These are phyloP conservation scores for Sugiyamaella mastotermitis DNA, from an alignment of 805 yeast species.

Conservation along the genomic window DNA sequence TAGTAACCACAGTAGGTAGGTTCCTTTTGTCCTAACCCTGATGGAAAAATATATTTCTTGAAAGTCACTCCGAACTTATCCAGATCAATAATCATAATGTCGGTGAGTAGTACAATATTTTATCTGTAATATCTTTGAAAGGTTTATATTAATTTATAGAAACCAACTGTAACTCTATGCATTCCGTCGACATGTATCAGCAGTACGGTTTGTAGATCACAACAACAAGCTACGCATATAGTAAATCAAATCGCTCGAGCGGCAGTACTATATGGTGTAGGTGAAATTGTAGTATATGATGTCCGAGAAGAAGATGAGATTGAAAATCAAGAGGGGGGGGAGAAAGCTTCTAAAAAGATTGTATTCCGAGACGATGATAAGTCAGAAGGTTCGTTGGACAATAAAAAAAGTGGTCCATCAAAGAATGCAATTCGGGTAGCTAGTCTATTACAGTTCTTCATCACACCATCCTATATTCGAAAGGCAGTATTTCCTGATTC, in stretches of 20 bases:
- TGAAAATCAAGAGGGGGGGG: neutral
- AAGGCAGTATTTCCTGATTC: slow-evolving; percentile 49
- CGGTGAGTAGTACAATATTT: too few species aligned
- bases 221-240: slow-evolving; percentile 67
- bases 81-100: too few species aligned
- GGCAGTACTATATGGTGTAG: slow-evolving; percentile 61
- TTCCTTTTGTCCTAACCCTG: too few species aligned
- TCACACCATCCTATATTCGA: slow-evolving; percentile 78
- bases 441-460: slow-evolving; percentile 66
- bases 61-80: too few species aligned
- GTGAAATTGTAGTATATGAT: slow-evolving; percentile 69
- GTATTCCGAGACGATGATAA: slow-evolving; percentile 30
- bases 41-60: too few species aligned
- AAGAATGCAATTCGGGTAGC: slow-evolving; percentile 51
- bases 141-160: slow-evolving; percentile 2
- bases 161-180: slow-evolving; percentile 40
- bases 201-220: slow-evolving; percentile 47
- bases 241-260: slow-evolving; percentile 77
- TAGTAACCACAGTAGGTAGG: too few species aligned
- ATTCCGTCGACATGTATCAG: slow-evolving; percentile 65
- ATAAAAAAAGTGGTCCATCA: slow-evolving; percentile 17
- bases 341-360: slow-evolving; percentile 33
- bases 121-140: too few species aligned
- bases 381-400: slow-evolving; percentile 16
- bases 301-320: slow-evolving; percentile 20